These are phyloP conservation scores for Pythium aristosporum DNA, from an alignment of 352 stramenopile species.

Conservation along the genomic window DNA sequence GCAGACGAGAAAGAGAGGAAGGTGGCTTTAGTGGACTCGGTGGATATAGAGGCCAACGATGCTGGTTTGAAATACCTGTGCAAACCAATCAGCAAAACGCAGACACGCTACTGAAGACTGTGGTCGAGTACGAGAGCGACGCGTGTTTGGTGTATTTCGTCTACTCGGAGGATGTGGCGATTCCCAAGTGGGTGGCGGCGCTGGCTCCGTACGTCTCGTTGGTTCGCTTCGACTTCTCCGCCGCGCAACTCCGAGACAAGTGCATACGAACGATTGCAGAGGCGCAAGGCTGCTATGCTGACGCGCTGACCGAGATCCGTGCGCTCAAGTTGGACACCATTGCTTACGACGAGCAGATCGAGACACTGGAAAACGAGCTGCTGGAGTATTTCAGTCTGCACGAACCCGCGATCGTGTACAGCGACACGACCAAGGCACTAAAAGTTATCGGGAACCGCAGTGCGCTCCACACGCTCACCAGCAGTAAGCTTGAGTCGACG, in stretches of 20 bases:
- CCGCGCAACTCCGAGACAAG: conserved; percentile 33
- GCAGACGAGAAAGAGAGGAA: background rate
- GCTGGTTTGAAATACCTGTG: conserved; percentile 39
- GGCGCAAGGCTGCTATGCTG: conserved; percentile 23
- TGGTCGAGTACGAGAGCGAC: conserved; percentile 44
- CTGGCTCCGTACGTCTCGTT: conserved; percentile 45
- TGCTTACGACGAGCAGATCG: conserved; percentile 52
- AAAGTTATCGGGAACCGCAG: conserved; percentile 64
- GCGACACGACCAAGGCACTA: conserved; percentile 47
- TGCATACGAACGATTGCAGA: conserved; percentile 36
- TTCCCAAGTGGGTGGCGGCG: conserved; percentile 40
- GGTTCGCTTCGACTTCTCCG: conserved; percentile 47
- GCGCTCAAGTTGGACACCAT: conserved; percentile 46
- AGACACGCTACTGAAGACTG: conserved; percentile 1
- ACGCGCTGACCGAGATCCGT: conserved; percentile 50
- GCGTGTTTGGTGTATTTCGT: conserved; percentile 48
- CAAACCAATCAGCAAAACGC: background rate
- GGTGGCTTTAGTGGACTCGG: background rate
- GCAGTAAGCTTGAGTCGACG: conserved; percentile 36
- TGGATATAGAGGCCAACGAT: conserved; percentile 21
- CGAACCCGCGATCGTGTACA: conserved; percentile 37
- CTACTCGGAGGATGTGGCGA: conserved; percentile 32
- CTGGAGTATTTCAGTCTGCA: conserved; percentile 58
- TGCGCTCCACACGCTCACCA: conserved; percentile 43
- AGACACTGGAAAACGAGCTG: conserved; percentile 56